These are phyloP conservation scores for Fusarium pilosicola DNA, from an alignment of 2,329 filamentous ascomycete species.

Conservation along the genomic window DNA sequence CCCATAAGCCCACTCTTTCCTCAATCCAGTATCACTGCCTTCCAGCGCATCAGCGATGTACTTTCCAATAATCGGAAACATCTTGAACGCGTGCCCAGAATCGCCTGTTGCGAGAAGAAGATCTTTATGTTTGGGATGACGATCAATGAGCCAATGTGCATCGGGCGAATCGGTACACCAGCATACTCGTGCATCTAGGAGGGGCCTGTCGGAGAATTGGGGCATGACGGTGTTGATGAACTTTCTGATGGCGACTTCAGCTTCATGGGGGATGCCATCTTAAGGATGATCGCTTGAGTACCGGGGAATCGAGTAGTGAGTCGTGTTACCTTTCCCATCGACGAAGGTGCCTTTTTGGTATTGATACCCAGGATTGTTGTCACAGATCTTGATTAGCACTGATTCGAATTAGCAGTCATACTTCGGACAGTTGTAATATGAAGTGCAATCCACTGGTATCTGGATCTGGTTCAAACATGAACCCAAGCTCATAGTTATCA, in stretches of 20 bases:
- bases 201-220: background rate
- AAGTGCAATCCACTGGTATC: background rate
- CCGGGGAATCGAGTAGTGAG: background rate
- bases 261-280: background rate
- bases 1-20: slow-evolving; percentile 3
- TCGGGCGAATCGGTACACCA: slow-evolving; percentile 10
- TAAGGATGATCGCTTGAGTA: background rate
- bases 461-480: slow-evolving; percentile 10
- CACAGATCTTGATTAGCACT: slow-evolving; percentile 12
- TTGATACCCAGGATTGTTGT: slow-evolving; percentile 3
- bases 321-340: background rate
- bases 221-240: slow-evolving; percentile 10
- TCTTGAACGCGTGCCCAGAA: slow-evolving; percentile 6
- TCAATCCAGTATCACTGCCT: background rate
- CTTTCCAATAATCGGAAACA: background rate
- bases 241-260: background rate
- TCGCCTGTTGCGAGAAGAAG: slow-evolving; percentile 3
- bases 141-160: slow-evolving; percentile 8
- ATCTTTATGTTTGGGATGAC: background rate
- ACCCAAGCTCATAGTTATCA: slow-evolving; percentile 10
- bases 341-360: background rate
- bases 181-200: background rate
- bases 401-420: too few relatives aligned
- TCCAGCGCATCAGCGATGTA: slow-evolving; percentile 3
- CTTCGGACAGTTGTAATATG: too few relatives aligned